phyloP scores from a whole-genome alignment of 805 yeast species.

The Kockiozyma suomiensis region DNA sequence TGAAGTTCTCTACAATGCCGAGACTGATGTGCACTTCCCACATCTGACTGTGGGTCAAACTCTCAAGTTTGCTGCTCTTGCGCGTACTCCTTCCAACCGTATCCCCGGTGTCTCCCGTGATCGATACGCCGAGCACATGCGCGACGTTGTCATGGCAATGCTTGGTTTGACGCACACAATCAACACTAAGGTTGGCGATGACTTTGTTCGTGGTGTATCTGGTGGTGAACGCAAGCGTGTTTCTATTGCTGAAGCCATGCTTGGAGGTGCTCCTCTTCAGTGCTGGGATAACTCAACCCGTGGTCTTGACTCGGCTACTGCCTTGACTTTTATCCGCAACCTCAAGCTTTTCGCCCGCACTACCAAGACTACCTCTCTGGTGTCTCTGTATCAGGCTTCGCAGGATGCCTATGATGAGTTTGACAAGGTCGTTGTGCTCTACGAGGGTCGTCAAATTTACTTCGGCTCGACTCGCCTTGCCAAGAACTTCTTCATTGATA shows the following conservation, averaged over 20 bases:
- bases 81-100: slow-evolving; percentile 61
- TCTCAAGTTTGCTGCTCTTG: slow-evolving; percentile 55
- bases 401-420: slow-evolving; percentile 58
- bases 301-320: slow-evolving; percentile 73
- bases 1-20: slow-evolving; percentile 66
- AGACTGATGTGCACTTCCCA: slow-evolving; percentile 65
- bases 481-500: slow-evolving; percentile 51
- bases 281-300: slow-evolving; percentile 73
- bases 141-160: slow-evolving; percentile 55
- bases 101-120: slow-evolving; percentile 55
- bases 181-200: slow-evolving; percentile 51
- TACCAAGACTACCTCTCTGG: slow-evolving; percentile 55
- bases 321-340: slow-evolving; percentile 62
- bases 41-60: slow-evolving; percentile 65
- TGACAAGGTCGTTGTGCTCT: slow-evolving; percentile 56
- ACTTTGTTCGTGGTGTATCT: slow-evolving; percentile 58
- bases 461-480: slow-evolving; percentile 54
- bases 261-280: slow-evolving; percentile 52
- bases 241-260: slow-evolving; percentile 54
- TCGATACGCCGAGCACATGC: slow-evolving; percentile 51
- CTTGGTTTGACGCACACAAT: slow-evolving; percentile 48
- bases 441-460: slow-evolving; percentile 60
- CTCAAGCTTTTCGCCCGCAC: slow-evolving; percentile 58
- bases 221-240: slow-evolving; percentile 64
- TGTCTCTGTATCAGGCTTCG: slow-evolving; percentile 65